These are phyloP conservation scores for Triticum monococcum DNA, from an alignment of 176 grass and related monocot species.

Conservation along the genomic window DNA sequence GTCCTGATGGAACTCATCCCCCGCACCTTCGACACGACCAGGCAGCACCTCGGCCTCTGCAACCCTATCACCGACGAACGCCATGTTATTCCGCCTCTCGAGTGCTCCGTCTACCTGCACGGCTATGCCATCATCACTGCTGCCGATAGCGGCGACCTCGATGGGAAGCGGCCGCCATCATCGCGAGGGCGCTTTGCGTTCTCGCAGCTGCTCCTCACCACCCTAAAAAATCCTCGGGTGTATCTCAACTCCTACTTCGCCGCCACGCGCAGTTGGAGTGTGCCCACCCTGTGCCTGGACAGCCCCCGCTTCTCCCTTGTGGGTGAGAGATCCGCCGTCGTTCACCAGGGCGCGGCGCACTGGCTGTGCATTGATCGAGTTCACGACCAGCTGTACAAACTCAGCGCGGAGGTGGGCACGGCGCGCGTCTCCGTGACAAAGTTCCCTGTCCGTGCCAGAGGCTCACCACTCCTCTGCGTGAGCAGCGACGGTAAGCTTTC, in stretches of 20 bases:
- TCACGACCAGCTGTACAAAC: background rate
- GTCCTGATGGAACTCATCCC: background rate
- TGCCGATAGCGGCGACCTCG: too few relatives aligned
- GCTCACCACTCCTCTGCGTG: background rate
- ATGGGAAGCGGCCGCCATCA: too few relatives aligned
- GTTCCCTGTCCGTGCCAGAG: too few relatives aligned
- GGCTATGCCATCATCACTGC: background rate
- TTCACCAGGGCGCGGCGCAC: background rate
- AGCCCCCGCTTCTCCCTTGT: background rate
- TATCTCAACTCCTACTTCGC: background rate
- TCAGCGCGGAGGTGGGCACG: background rate
- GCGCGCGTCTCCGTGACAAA: background rate
- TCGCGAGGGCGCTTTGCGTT: too few relatives aligned
- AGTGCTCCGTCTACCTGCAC: background rate
- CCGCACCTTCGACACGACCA: background rate
- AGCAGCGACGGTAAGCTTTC: background rate
- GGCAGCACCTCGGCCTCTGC: background rate
- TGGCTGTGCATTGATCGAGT: background rate
- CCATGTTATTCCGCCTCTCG: background rate
- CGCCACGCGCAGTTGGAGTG: background rate
- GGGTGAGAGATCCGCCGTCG: background rate
- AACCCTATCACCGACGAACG: background rate
- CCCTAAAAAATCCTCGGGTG: too few relatives aligned
- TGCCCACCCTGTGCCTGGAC: background rate
- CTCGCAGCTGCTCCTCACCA: too few relatives aligned